Base-by-base conservation (phyloP, 305 asterid genomes). In the Fraxinus latifolia region DNA sequence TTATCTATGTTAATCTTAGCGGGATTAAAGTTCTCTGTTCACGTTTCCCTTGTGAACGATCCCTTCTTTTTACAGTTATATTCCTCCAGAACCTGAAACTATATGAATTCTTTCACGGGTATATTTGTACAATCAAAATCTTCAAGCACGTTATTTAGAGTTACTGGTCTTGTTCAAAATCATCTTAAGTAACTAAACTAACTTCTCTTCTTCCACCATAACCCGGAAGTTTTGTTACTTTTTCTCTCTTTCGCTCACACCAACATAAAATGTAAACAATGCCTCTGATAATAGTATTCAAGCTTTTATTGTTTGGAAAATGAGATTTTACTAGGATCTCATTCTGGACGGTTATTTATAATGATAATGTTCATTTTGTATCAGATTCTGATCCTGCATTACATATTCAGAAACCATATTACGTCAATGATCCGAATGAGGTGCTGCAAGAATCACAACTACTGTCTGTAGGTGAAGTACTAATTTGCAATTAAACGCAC, bases 391-490 rank as follows among this genome's bases (percentile, higher is more conserved):
- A 65, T 81, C 82, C 87, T 33, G 86, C 83, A 58, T 36, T 82
- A 73, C 81, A 83, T 83, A 82, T 86, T 77, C 88, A 82, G 42
- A 88, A 80, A 83, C 92, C 94, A 31, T 83, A 81, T 85, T 88
- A 77, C 77, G 88, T 92, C 65, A 88, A 87, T 27, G 89, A 91
- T 31, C 87, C 84, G 47, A 84, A 88, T 2, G 90, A 90, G 87
- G 89, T 89, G 84, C 86, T 95, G 83, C 90, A 89, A 86, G 92
- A 87, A 58, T 23, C 44, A 2, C 96, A 90, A 74, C 90, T 95
- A 39, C 93, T 87, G 84, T 84, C 93, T 83, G 62, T 93, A 80
- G 97, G 96, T 94, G 87, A 72, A 85, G 53, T 82, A 32, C 68
- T 78, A 34, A 76, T 68, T 29, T 83, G 42, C 44, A 50, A 60